Base-by-base conservation (phyloP, 2,329 filamentous ascomycete genomes). In the Penicillium sp. region DNA sequence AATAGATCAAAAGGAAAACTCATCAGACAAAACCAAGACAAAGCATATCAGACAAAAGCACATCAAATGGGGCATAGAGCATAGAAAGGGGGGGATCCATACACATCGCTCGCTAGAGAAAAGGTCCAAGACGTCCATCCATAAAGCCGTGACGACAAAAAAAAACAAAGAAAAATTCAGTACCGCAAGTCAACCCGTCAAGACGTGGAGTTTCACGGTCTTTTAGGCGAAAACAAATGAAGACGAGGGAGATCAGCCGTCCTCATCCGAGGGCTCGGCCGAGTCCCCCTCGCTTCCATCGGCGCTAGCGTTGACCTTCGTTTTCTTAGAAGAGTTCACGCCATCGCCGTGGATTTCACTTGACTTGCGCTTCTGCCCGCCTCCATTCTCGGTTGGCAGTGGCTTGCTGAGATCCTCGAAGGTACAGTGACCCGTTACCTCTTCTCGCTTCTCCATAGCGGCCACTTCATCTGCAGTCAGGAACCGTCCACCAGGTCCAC, bases 401-500 rank as follows among this genome's bases (percentile, higher is more conserved):
- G 47, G 72, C 71, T 60, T 71, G 70, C 37, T 71, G 72, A 47
- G 71, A 67, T 61, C 70, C 64, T 75, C 55, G 11, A 63, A 61
- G 22, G 58, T 51, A 17, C 52, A 16, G 52, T 64, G 58, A 7
- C 62, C 63, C 4, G 63, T 54, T 19, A 50, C 62, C 3, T 64
- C 78, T 66, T 83, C 84, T 45, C 81, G 82, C 65, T 85, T 84
- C 69, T 96, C 92, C 80, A 96, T 91, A 48, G 89, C 88, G 6
- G 91, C 91, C 4, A 97, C 92, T 73, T 99, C 94, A 55, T 97
- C 94, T 1, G 94, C 93, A 0, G 94, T 99, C 73, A 99, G 78
- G 81, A 99, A 99, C 25, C 94, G 88, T 22, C 94, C 94, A 50
- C 94, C 94, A 0, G 94, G 94, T 16, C 94, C 94, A 71, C 94